Conservation (phyloP, 2,329 filamentous ascomycete genomes). For the Exophiala xenobiotica region DNA sequence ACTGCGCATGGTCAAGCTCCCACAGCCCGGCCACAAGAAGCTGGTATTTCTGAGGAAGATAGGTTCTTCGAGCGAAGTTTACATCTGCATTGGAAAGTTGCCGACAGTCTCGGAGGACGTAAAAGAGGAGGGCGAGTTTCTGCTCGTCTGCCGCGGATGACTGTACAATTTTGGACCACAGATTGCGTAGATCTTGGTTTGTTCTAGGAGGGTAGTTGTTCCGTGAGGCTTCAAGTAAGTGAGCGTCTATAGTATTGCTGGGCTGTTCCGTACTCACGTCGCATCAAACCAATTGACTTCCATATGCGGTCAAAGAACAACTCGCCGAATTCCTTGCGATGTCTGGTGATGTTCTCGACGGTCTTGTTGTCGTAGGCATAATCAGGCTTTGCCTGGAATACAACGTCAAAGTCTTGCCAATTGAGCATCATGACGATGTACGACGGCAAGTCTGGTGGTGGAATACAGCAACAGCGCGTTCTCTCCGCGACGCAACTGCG, state of each 20-base stretch:
- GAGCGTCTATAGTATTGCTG: neutral
- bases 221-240: constrained; percentile 44
- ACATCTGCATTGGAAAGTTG: constrained; percentile 50
- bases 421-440: constrained; percentile 53
- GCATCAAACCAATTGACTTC: constrained; percentile 65
- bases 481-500: neutral
- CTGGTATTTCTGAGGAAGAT: constrained; percentile 72
- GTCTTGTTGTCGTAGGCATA: constrained; percentile 63
- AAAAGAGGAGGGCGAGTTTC: constrained; percentile 81
- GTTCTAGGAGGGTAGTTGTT: constrained; percentile 74
- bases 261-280: constrained; percentile 52
- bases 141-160: constrained; percentile 67
- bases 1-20: constrained; percentile 64
- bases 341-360: constrained; percentile 63
- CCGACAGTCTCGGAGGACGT: constrained; percentile 75
- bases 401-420: constrained; percentile 65
- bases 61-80: constrained; percentile 62
- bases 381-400: constrained; percentile 63
- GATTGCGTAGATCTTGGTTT: constrained; percentile 63
- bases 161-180: constrained; percentile 69
- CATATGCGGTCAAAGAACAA: constrained; percentile 81
- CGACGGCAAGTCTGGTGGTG: neutral
- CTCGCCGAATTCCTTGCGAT: constrained; percentile 66
- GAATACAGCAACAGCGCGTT: neutral
- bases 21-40: constrained; percentile 80